Evolutionary conservation across 805 yeast genomes (phyloP), one percentile per base, ranked within the genome.

Genomic region (Blastobotrys parvus): DNA sequence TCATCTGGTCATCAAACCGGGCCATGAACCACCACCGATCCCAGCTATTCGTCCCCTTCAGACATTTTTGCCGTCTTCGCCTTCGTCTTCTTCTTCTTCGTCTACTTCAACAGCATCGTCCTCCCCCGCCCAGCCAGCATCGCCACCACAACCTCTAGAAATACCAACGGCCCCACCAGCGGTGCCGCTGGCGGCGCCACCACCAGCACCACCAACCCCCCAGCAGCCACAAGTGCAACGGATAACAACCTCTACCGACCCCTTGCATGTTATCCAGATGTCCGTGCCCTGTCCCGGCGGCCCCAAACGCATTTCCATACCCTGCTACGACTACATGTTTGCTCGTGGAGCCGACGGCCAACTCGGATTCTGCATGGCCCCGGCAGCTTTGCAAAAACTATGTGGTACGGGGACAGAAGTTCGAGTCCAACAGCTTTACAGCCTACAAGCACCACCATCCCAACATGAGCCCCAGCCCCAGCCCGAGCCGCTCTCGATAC

Each of bases 1-100:
- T 23, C 50, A 46, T 34, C 19, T 44, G 41, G 47, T 46, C 11
- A 27, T 46, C 16, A 44, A 36, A 19, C 23, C 30, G 18, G 44
- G 22, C 2, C 35, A 22, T 35, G 29, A n/a, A n/a, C n/a, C n/a
- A n/a, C n/a, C n/a, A n/a, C n/a, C n/a, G n/a, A n/a, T n/a, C n/a
- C n/a, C n/a, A n/a, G n/a, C n/a, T n/a, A n/a, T n/a, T n/a, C n/a
- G n/a, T n/a, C n/a, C n/a, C n/a, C n/a, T n/a, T n/a, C n/a, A n/a
- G n/a, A n/a, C n/a, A n/a, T n/a, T n/a, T n/a, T n/a, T n/a, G n/a
- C n/a, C n/a, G n/a, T n/a, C n/a, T n/a, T n/a, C n/a, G n/a, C n/a
- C n/a, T n/a, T n/a, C n/a, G n/a, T n/a, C n/a, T n/a, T n/a, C n/a
- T n/a, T n/a, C n/a, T n/a, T n/a, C n/a, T n/a, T n/a, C n/a, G n/a